Percentiles rank a stretch among this genome's conserved stretches.
Conservation (phyloP, 768 basidiomycete genomes). For the Mycena haematopus region DNA sequence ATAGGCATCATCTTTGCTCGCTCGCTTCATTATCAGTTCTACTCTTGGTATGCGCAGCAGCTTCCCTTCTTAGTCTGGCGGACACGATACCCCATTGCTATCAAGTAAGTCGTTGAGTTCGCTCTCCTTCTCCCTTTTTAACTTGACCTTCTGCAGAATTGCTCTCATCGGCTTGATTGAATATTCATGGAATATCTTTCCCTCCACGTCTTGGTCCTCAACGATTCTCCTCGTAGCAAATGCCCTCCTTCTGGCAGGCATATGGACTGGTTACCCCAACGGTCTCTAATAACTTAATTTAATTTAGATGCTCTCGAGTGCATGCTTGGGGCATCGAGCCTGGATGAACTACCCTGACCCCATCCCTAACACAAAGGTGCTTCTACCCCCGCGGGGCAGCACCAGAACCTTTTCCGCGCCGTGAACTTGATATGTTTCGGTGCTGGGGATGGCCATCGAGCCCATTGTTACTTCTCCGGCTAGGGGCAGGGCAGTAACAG, state of each 20-base stretch:
- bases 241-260: conserved; percentile 55
- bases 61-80: conserved; percentile 84
- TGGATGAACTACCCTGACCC: conserved; percentile 43
- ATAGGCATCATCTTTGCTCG: conserved; percentile 92
- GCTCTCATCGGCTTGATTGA: conserved; percentile 68
- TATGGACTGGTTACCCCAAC: conserved; percentile 41
- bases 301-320: conserved; percentile 1
- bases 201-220: conserved; percentile 77
- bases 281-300: conserved; percentile 27
- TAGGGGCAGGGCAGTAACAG: conserved; percentile 64
- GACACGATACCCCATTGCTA: conserved; percentile 62
- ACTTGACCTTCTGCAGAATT: conserved; percentile 50
- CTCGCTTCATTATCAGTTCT: conserved; percentile 98
- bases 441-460: conserved; percentile 63
- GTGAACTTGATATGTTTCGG: conserved; percentile 84
- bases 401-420: conserved; percentile 84
- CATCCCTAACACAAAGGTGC: conserved; percentile 83
- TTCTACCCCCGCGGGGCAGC: conserved; percentile 81
- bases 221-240: conserved; percentile 59
- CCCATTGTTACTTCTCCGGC: conserved; percentile 61
- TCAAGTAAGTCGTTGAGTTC: conserved; percentile 58
- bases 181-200: conserved; percentile 89
- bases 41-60: conserved; percentile 95
- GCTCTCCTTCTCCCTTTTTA: conserved; percentile 10
- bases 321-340: no score